These are phyloP conservation scores for Erythrophleum fordii DNA, from an alignment of 306 rosid genomes.

Conservation along the genomic window DNA sequence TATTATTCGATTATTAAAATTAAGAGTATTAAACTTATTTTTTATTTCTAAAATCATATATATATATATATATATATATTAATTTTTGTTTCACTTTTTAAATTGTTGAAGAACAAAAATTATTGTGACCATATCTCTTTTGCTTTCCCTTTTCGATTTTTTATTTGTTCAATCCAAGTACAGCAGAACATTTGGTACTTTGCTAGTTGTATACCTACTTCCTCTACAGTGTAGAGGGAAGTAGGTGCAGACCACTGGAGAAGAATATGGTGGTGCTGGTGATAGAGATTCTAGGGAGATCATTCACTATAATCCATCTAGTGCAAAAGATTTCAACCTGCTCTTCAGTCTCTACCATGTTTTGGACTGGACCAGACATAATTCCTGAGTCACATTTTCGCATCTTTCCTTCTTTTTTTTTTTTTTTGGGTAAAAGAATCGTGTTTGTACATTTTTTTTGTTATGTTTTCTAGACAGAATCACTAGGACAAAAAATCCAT, in stretches of 20 bases:
- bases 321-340: not conserved
- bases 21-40: too few relatives aligned
- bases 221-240: too few relatives aligned
- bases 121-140: too few relatives aligned
- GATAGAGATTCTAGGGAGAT: not conserved
- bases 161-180: conserved; percentile 36
- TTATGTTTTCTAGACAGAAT: not conserved
- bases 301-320: not conserved
- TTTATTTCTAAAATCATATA: too few relatives aligned
- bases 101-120: not conserved
- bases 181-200: conserved; percentile 35
- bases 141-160: too few relatives aligned
- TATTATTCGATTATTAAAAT: too few relatives aligned
- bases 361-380: not conserved
- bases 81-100: too few relatives aligned
- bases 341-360: not conserved
- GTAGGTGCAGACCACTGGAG: too few relatives aligned
- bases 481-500: not conserved
- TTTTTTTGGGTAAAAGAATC: not conserved
- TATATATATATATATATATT: too few relatives aligned
- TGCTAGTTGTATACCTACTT: too few relatives aligned
- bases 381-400: not conserved
- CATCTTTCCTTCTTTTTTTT: not conserved
- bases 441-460: not conserved
- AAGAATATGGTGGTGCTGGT: not conserved